Conservation (phyloP, 2,329 filamentous ascomycete species). For the Fusarium bulbicola region DNA sequence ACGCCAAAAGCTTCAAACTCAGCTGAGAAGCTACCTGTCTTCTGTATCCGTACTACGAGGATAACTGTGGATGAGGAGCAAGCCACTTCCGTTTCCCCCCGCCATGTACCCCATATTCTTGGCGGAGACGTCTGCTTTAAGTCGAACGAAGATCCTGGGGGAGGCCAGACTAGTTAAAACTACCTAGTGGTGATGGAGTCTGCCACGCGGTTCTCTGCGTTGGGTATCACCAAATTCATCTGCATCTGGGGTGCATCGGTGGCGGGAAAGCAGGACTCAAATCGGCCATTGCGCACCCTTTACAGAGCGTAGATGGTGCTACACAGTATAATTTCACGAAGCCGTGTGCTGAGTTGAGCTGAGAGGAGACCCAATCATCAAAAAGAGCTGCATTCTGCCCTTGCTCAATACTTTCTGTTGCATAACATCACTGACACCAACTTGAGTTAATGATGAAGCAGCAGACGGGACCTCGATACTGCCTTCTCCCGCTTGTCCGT, state of each 20-base stretch:
- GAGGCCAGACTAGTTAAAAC: neutral
- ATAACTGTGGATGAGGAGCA: slow-evolving; percentile 16
- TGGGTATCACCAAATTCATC: slow-evolving; percentile 8
- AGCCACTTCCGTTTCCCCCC: slow-evolving; percentile 30
- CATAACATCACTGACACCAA: neutral
- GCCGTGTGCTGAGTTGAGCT: slow-evolving; percentile 4
- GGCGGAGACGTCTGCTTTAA: slow-evolving; percentile 14
- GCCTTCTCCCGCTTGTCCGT: slow-evolving; percentile 17
- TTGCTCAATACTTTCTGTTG: slow-evolving; percentile 5
- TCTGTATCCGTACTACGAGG: neutral
- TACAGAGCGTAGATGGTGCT: neutral
- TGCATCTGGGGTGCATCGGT: slow-evolving; percentile 1
- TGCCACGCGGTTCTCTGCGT: neutral
- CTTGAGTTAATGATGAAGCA: neutral
- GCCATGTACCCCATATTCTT: slow-evolving; percentile 34
- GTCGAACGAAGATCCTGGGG: slow-evolving; percentile 3
- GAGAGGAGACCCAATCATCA: slow-evolving; percentile 9
- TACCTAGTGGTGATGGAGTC: slow-evolving; percentile 3
- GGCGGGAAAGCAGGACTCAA: neutral
- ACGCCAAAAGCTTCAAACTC: neutral
- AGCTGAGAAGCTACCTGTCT: neutral
- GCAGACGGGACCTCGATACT: neutral
- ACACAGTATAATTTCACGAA: neutral
- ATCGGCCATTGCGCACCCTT: slow-evolving; percentile 10
- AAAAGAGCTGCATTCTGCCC: neutral